Evolutionary conservation across 2,329 filamentous ascomycete genomes (phyloP).

Genomic region (Fusarium vanettenii): DNA sequence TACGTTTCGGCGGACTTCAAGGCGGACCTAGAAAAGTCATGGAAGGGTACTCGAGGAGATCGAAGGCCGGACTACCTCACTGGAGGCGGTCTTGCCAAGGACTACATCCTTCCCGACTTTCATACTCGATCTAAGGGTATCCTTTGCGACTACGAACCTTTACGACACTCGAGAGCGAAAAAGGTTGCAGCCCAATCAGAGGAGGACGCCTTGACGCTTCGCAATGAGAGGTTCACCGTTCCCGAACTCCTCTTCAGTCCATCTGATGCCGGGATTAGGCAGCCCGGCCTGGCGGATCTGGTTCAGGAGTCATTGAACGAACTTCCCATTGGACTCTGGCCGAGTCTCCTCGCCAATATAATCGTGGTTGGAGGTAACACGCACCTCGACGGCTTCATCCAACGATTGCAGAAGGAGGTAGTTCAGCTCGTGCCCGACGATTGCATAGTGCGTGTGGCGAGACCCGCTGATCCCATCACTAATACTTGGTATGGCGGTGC

Average conservation of each 20-base stretch:
- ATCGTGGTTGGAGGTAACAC: slow-evolving; percentile 90
- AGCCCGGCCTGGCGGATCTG: slow-evolving; percentile 85
- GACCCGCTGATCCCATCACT: slow-evolving; percentile 77
- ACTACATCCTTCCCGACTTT: slow-evolving; percentile 92
- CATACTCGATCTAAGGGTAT: slow-evolving; percentile 71
- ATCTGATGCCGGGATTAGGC: slow-evolving; percentile 83
- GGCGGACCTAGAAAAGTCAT: slow-evolving; percentile 81
- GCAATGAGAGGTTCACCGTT: slow-evolving; percentile 91
- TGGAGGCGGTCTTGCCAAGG: slow-evolving; percentile 77
- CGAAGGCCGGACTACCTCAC: slow-evolving; percentile 60
- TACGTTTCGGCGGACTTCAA: slow-evolving; percentile 85
- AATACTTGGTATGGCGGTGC: slow-evolving; percentile 91
- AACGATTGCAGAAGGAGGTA: slow-evolving; percentile 81
- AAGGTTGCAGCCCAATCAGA: slow-evolving; percentile 56
- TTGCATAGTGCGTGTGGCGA: slow-evolving; percentile 79
- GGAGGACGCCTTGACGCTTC: slow-evolving; percentile 87
- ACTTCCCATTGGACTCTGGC: slow-evolving; percentile 85
- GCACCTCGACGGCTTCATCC: slow-evolving; percentile 82
- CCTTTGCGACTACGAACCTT: slow-evolving; percentile 81
- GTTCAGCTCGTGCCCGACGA: slow-evolving; percentile 78
- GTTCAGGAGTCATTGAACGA: slow-evolving; percentile 81
- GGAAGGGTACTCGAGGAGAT: slow-evolving; percentile 79
- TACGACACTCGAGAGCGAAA: slow-evolving; percentile 64
- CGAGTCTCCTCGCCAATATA: slow-evolving; percentile 86
- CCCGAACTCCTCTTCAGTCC: slow-evolving; percentile 93